Conservation (phyloP, 2,329 filamentous ascomycete species). For the Thelonectria discophora region DNA sequence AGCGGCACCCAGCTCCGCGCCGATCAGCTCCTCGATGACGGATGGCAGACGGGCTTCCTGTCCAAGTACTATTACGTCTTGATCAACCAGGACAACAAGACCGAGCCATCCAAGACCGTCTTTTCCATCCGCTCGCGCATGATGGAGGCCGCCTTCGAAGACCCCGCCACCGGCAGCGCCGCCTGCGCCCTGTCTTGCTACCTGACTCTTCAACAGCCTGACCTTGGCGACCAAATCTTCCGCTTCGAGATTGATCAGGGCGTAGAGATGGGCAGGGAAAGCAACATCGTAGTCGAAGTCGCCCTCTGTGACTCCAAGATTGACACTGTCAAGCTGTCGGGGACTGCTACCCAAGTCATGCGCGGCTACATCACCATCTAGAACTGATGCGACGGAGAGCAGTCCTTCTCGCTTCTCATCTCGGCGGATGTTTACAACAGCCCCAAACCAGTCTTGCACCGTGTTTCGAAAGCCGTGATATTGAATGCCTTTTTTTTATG, state of each 20-base stretch:
- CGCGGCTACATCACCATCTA: conserved; percentile 44
- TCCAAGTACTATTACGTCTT: conserved; percentile 68
- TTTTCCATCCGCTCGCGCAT: conserved; percentile 66
- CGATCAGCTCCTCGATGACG: conserved; percentile 57
- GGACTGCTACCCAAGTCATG: conserved; percentile 49
- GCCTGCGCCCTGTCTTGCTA: conserved; percentile 66
- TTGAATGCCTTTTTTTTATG: conserved; percentile 20
- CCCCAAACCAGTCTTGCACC: background rate
- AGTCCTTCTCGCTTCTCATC: conserved; percentile 11
- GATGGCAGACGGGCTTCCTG: conserved; percentile 64
- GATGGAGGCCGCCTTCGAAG: conserved; percentile 62
- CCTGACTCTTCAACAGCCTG: conserved; percentile 56
- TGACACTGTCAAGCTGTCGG: conserved; percentile 45
- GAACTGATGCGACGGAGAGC: conserved; percentile 12
- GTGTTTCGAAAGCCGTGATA: conserved; percentile 2
- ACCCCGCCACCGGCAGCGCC: conserved; percentile 71
- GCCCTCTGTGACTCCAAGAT: conserved; percentile 44
- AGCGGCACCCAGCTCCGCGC: conserved; percentile 47
- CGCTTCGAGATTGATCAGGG: conserved; percentile 69
- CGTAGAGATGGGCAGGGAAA: conserved; percentile 71
- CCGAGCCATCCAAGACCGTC: conserved; percentile 40
- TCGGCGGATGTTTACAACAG: conserved; percentile 1
- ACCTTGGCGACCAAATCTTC: conserved; percentile 43
- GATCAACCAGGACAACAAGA: conserved; percentile 41
- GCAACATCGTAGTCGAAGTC: conserved; percentile 61